These are phyloP conservation scores for Thinopyrum elongatum DNA, from an alignment of 176 grass and related monocot species.

Conservation along the genomic window DNA sequence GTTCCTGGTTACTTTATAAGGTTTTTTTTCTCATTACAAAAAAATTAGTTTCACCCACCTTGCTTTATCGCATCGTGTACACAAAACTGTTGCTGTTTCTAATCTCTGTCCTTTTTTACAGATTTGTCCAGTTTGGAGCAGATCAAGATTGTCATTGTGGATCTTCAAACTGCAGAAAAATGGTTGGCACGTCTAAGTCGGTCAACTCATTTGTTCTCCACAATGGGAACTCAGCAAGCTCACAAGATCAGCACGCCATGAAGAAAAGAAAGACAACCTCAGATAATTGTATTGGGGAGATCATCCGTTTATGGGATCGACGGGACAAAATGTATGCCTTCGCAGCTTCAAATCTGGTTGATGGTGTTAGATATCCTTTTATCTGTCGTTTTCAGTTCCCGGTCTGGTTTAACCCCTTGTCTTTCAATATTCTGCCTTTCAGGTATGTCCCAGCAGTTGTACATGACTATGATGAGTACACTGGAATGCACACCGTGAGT, in stretches of 20 bases:
- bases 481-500: conserved; percentile 62
- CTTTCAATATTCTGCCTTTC: conserved; percentile 18
- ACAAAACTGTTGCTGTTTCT: conserved; percentile 19
- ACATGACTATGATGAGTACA: conserved; percentile 49
- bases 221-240: conserved; percentile 43
- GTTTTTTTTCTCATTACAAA: background rate
- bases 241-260: conserved; percentile 22
- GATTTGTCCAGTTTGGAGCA: conserved; percentile 95
- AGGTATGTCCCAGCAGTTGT: conserved; percentile 65
- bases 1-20: background rate
- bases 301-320: conserved; percentile 61
- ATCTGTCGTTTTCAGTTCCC: background rate
- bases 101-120: conserved; percentile 42
- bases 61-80: conserved; percentile 21
- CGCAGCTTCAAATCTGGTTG: background rate
- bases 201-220: conserved; percentile 14
- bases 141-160: conserved; percentile 96
- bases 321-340: conserved; percentile 44
- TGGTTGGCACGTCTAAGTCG: conserved; percentile 47
- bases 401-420: background rate
- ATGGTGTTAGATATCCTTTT: background rate
- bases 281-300: conserved; percentile 61
- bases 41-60: background rate
- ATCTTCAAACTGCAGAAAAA: conserved; percentile 78
- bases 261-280: conserved; percentile 51